Evolutionary conservation across 2,329 filamentous ascomycete genomes (phyloP).

Genomic region (Verticillium alfalfae): DNA sequence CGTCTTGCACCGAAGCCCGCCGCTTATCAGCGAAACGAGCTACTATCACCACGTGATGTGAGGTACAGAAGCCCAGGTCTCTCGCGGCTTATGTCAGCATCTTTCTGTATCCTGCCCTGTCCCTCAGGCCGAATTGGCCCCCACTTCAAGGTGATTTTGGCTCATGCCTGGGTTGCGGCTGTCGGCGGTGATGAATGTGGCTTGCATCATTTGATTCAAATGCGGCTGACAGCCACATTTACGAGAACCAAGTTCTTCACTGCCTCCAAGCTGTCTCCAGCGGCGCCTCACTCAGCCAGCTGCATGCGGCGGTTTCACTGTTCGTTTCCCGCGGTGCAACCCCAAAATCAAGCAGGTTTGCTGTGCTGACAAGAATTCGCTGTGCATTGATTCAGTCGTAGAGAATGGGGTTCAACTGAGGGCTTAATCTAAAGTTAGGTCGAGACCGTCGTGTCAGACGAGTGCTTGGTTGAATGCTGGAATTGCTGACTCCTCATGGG

Average conservation of each 20-base stretch:
- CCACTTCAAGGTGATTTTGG: background rate
- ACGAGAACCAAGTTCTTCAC: background rate
- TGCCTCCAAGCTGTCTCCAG: background rate
- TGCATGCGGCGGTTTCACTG: background rate
- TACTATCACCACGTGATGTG: background rate
- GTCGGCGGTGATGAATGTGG: background rate
- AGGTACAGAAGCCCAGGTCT: background rate
- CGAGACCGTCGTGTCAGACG: no score
- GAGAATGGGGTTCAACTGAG: no score
- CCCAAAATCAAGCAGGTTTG: no score
- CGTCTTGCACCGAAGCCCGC: background rate
- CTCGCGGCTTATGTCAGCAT: background rate
- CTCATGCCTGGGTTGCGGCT: background rate
- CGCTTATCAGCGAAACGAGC: background rate
- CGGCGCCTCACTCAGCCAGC: background rate
- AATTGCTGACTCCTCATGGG: no score
- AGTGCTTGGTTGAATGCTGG: no score
- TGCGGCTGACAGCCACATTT: no score
- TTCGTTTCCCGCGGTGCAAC: no score
- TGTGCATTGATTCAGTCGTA: no score
- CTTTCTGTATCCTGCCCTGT: background rate
- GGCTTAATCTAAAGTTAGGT: no score
- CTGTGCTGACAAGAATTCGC: no score
- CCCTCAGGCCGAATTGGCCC: background rate
- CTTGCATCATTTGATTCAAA: background rate